These are phyloP conservation scores for Selenicereus undatus DNA, from an alignment of 148 eudicot genomes.

Conservation along the genomic window DNA sequence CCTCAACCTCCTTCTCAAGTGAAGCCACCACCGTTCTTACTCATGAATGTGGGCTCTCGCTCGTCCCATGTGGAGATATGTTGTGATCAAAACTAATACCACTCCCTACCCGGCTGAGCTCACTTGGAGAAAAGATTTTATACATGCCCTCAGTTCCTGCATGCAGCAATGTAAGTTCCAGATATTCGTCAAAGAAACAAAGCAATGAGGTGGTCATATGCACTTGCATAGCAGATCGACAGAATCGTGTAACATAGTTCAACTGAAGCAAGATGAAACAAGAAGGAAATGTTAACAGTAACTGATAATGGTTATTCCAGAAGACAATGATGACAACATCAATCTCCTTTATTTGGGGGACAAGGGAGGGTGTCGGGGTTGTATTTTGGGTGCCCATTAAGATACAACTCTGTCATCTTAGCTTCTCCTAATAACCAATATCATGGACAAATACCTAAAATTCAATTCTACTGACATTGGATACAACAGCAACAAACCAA, in stretches of 20 bases:
- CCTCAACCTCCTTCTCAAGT: constrained; percentile 55
- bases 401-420: background rate
- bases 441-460: too few relatives aligned
- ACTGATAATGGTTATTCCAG: background rate
- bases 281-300: background rate
- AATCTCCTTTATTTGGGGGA: background rate
- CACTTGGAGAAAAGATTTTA: constrained; percentile 46
- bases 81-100: constrained; percentile 24
- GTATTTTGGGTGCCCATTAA: too few relatives aligned
- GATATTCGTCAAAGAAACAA: too few relatives aligned
- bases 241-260: background rate
- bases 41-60: constrained; percentile 24
- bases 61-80: constrained; percentile 26
- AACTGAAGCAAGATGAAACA: background rate
- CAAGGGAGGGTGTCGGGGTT: background rate
- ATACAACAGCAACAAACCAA: too few relatives aligned
- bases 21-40: constrained; percentile 48
- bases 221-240: background rate
- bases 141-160: constrained; percentile 78
- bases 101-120: constrained; percentile 34
- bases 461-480: too few relatives aligned
- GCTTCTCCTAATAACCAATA: background rate
- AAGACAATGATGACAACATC: background rate
- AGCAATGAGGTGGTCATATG: background rate
- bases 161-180: constrained; percentile 11